A percentile compares a stretch with the other conserved stretches of the same genome.
Conservation (phyloP, 2,329 filamentous ascomycete species). For the Epichloe sp. region DNA sequence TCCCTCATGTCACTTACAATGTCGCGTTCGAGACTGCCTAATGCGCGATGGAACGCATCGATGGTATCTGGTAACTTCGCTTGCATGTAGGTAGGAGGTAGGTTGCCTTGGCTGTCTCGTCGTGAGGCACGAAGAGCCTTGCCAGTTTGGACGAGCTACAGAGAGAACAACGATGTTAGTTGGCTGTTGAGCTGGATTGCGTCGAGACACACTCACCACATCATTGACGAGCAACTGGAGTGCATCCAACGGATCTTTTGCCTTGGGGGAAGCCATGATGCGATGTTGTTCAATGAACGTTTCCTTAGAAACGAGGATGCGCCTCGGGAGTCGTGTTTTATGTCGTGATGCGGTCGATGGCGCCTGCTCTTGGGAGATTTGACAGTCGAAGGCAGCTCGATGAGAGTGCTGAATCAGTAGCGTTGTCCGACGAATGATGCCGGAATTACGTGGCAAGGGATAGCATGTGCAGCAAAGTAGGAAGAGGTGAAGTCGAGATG, state of each 20-base stretch:
- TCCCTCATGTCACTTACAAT: constrained; percentile 29
- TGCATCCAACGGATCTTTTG: constrained; percentile 29
- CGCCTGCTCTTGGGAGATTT: background rate
- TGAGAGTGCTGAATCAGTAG: background rate
- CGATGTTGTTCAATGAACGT: background rate
- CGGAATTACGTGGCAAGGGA: background rate
- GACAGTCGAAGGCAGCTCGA: background rate
- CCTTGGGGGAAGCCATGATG: constrained; percentile 13
- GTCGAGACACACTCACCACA: constrained; percentile 29
- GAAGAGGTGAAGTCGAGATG: background rate
- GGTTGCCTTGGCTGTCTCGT: constrained; percentile 30
- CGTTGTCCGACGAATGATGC: background rate
- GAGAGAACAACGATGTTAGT: background rate
- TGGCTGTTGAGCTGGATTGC: background rate
- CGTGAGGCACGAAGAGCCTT: constrained; percentile 39
- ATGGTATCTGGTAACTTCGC: constrained; percentile 34
- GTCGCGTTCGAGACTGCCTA: constrained; percentile 44
- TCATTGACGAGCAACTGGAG: constrained; percentile 42
- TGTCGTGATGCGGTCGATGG: background rate
- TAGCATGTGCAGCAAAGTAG: background rate
- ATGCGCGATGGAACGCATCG: constrained; percentile 34
- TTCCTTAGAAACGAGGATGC: background rate
- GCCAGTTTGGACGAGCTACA: constrained; percentile 44
- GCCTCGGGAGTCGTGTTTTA: background rate
- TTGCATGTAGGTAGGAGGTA: constrained; percentile 21